A percentile compares a stretch with the other conserved stretches of the same genome.
phyloP scores from a whole-genome alignment of 805 yeast genomes.

The Metschnikowia picachoensis region DNA sequence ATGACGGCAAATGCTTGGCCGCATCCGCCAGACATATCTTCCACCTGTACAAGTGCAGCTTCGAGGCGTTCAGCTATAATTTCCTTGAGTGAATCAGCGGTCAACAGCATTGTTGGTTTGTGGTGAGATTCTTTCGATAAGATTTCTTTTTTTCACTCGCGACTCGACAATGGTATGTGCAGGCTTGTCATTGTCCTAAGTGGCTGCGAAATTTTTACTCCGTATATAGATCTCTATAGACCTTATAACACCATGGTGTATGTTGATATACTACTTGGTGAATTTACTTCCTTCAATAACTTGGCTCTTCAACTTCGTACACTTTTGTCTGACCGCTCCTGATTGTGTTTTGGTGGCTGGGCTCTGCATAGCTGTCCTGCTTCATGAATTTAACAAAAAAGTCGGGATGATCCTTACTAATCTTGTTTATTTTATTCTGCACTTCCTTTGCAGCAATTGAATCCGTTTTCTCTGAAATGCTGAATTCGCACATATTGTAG shows the following conservation, averaged over 20 bases:
- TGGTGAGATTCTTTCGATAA: conserved; percentile 9
- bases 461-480: conserved; percentile 15
- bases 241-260: background rate
- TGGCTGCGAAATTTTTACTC: background rate
- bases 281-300: background rate
- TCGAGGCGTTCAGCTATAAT: conserved; percentile 53
- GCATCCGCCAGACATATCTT: conserved; percentile 83
- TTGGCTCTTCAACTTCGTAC: background rate
- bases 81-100: conserved; percentile 40
- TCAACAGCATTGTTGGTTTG: conserved; percentile 26
- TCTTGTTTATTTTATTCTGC: conserved; percentile 29
- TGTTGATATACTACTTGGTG: background rate
- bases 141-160: background rate
- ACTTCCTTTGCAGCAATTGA: conserved; percentile 34
- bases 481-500: conserved; percentile 44
- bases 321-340: conserved; percentile 11
- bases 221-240: background rate
- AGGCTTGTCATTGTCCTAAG: background rate
- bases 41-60: conserved; percentile 66
- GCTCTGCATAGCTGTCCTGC: conserved; percentile 6
- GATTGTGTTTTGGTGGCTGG: conserved; percentile 15
- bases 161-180: background rate
- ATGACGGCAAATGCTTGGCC: conserved; percentile 96
- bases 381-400: conserved; percentile 21
- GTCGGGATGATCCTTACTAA: conserved; percentile 28